A percentile compares a stretch with the other conserved stretches of the same genome.
Conservation (phyloP, 805 yeast species). For the Wickerhamiella spandovensis region DNA sequence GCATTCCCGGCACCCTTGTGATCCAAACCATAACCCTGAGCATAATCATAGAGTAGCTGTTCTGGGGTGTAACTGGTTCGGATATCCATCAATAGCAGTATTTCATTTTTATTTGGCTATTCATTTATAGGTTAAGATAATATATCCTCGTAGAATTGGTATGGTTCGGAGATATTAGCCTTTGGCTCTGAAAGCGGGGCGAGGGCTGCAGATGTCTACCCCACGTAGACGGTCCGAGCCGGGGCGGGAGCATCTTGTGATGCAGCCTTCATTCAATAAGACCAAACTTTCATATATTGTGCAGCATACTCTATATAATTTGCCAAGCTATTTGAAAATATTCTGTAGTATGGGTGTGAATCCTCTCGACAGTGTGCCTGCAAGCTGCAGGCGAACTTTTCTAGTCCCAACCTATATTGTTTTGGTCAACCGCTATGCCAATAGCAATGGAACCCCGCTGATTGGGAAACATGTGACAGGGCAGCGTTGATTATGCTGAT, state of each 20-base stretch:
- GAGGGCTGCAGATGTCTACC: not conserved
- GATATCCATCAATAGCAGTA: no score
- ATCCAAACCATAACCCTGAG: not conserved
- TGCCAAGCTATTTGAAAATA: no score
- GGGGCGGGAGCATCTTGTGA: not conserved
- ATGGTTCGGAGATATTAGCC: no score
- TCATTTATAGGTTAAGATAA: no score
- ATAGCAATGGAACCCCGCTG: not conserved
- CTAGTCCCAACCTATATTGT: not conserved
- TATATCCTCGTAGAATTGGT: no score
- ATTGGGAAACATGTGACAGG: not conserved
- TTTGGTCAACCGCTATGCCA: not conserved
- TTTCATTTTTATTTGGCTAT: no score
- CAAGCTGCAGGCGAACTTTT: no score
- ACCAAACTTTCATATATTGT: no score
- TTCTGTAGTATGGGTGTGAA: no score
- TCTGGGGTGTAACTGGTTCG: no score
- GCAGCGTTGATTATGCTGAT: no score
- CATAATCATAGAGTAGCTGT: not conserved
- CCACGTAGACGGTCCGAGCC: not conserved
- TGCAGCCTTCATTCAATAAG: not conserved
- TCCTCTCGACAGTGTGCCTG: no score
- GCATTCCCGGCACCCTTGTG: not conserved
- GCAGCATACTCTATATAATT: not conserved
- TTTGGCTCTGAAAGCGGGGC: not conserved